Conservation (phyloP, 192 early-diverging fungal genomes). For the Backusella psychrophila region DNA sequence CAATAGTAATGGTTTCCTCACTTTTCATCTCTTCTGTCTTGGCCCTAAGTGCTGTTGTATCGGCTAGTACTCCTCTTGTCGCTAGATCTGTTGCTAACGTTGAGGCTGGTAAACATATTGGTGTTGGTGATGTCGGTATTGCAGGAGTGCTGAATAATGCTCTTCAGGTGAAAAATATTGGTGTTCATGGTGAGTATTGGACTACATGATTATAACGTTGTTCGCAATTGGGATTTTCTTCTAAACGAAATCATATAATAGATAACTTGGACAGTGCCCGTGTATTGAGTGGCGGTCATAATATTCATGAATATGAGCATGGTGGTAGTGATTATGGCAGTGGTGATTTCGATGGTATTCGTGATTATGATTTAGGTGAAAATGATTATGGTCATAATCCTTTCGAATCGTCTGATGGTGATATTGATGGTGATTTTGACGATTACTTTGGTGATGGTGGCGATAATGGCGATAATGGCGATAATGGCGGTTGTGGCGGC, state of each 20-base stretch:
- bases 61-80: not conserved
- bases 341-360: not conserved
- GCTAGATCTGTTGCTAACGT: not conserved
- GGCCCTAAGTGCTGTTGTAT: not conserved
- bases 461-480: not conserved
- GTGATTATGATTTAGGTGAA: not conserved
- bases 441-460: not conserved
- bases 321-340: not conserved
- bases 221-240: not conserved
- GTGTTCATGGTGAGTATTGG: not conserved
- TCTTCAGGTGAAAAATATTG: not conserved
- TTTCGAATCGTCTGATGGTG: not conserved
- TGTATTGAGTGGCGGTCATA: not conserved
- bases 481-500: not conserved
- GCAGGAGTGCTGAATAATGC: not conserved
- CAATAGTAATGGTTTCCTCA: not conserved
- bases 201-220: not conserved
- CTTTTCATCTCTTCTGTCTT: not conserved
- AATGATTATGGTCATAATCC: not conserved
- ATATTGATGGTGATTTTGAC: not conserved
- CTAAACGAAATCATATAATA: not conserved
- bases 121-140: not conserved
- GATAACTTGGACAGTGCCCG: not conserved
- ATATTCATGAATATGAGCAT: not conserved
- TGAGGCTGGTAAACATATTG: not conserved